Percentiles rank a stretch among this genome's conserved stretches.
Conservation (phyloP, 495 filamentous ascomycete genomes). For the Penicillium nucicola region DNA sequence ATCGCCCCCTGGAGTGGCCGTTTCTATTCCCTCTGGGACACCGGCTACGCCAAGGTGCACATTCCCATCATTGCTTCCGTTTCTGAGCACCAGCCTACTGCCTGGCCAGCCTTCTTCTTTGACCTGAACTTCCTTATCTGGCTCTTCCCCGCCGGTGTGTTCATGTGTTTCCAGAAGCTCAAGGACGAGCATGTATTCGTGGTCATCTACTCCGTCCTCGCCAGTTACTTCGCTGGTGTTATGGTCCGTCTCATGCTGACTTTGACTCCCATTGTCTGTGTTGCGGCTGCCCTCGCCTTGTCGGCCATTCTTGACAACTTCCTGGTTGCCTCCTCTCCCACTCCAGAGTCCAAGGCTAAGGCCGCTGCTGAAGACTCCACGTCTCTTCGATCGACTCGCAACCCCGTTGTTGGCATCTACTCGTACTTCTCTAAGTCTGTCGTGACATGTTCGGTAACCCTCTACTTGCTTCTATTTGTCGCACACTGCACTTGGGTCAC, state of each 20-base stretch:
- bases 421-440: constrained; percentile 72
- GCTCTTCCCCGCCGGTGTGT: constrained; percentile 98
- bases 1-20: constrained; percentile 98
- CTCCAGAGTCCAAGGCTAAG: constrained; percentile 44
- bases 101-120: constrained; percentile 99
- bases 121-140: constrained; percentile 98
- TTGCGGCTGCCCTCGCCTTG: constrained; percentile 83
- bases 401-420: constrained; percentile 80
- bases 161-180: constrained; percentile 92
- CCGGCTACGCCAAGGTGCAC: constrained; percentile 97
- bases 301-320: constrained; percentile 91
- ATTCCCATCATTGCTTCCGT: constrained; percentile 99
- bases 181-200: constrained; percentile 98
- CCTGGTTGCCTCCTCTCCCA: constrained; percentile 55
- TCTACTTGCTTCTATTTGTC: constrained; percentile 90
- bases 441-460: constrained; percentile 64
- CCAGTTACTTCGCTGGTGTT: constrained; percentile 97
- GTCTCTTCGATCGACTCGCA: constrained; percentile 64
- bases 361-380: constrained; percentile 46
- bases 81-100: constrained; percentile 98
- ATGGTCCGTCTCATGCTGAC: constrained; percentile 99
- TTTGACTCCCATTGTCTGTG: constrained; percentile 93
- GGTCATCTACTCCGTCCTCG: constrained; percentile 90
- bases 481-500: constrained; percentile 99
- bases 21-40: constrained; percentile 99